Conservation (phyloP, 2,329 filamentous ascomycete species). For the Pseudogymnoascus pannorum region DNA sequence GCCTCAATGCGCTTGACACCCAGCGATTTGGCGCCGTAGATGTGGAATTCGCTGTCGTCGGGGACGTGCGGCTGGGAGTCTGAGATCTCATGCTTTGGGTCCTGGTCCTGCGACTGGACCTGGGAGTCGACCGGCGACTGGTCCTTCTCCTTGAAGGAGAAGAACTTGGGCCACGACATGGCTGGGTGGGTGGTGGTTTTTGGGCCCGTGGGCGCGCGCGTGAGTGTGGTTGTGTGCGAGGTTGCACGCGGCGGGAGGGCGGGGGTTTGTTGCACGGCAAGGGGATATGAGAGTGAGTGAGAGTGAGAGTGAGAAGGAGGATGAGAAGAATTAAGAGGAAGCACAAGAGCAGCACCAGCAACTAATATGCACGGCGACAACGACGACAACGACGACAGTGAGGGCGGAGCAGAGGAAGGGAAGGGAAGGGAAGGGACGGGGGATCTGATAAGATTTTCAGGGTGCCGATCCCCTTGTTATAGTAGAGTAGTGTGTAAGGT, state of each 20-base stretch:
- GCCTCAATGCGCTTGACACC: constrained; percentile 55
- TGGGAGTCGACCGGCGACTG: too few species aligned
- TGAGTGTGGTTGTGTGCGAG: neutral
- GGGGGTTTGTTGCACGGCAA: neutral
- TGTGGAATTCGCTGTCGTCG: neutral
- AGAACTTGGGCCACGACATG: neutral
- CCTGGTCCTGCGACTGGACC: neutral
- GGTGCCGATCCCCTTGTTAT: neutral
- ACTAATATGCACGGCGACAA: neutral
- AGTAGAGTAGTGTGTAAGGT: too few species aligned
- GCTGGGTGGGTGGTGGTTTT: too few species aligned
- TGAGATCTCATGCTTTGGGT: neutral
- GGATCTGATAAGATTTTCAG: neutral
- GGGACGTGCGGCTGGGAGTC: neutral
- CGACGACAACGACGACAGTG: too few species aligned
- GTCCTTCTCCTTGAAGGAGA: neutral
- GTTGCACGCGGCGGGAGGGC: neutral
- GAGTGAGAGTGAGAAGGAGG: neutral
- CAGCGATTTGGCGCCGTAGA: constrained; percentile 31
- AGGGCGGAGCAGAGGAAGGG: neutral
- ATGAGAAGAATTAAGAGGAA: neutral
- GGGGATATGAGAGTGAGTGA: neutral
- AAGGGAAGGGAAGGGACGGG: neutral
- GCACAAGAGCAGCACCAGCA: neutral
- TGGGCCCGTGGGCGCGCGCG: neutral